Evolutionary conservation across 441 rosid genomes (phyloP).

Genomic region (Syzygium syzygioides): DNA sequence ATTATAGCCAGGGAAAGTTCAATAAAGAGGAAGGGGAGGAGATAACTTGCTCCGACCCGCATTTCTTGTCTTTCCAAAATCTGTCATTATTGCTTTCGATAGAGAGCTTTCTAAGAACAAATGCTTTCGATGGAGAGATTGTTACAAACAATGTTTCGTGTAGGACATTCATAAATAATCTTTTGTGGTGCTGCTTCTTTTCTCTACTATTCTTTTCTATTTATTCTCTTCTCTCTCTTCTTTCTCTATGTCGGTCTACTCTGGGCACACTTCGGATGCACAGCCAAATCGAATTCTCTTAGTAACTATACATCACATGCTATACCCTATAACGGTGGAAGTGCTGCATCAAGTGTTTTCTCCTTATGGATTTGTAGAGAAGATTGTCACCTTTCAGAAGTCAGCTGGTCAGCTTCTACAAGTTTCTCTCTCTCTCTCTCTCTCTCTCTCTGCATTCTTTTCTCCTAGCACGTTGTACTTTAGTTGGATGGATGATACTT

Average conservation of each 20-base stretch:
- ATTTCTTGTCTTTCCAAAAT: not conserved
- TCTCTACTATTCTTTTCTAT: constrained; percentile 37
- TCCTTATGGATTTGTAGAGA: constrained; percentile 96
- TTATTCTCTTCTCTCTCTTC: constrained; percentile 46
- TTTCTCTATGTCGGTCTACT: constrained; percentile 56
- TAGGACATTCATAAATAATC: constrained; percentile 17
- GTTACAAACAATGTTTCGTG: not conserved
- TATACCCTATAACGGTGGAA: constrained; percentile 98
- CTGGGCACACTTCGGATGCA: constrained; percentile 40
- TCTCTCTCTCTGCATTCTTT: not conserved
- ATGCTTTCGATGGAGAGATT: not conserved
- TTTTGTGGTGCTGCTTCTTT: constrained; percentile 18
- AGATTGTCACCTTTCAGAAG: constrained; percentile 99
- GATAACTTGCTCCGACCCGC: not conserved
- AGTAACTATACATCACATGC: constrained; percentile 97
- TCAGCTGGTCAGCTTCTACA: constrained; percentile 94
- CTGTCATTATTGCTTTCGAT: not conserved
- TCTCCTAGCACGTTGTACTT: not conserved
- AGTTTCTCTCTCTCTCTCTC: constrained; percentile 28
- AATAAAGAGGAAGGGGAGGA: not conserved
- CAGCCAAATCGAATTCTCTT: constrained; percentile 99
- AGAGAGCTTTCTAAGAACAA: not conserved
- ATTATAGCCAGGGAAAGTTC: not conserved
- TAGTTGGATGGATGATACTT: not conserved
- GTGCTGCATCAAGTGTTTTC: constrained; percentile 99